These are phyloP conservation scores for Rhodotorula mucilaginosa DNA, from an alignment of 1,284 basidiomycete species.

Conservation along the genomic window DNA sequence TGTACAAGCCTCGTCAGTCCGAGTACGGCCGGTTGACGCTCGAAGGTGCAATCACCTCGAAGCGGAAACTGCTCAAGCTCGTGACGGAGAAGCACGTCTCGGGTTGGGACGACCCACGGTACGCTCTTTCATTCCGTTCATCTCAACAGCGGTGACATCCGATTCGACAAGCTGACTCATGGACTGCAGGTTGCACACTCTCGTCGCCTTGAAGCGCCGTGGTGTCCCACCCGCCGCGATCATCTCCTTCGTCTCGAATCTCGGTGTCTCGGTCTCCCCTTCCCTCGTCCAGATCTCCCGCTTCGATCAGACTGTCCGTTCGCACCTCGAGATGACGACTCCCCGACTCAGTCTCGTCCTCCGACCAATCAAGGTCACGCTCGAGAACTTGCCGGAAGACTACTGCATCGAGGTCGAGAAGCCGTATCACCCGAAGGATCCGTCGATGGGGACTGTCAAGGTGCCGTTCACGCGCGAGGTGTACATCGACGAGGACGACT, in stretches of 20 bases:
- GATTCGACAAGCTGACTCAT: not conserved
- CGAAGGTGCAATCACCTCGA: slow-evolving; percentile 94
- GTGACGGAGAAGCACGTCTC: slow-evolving; percentile 80
- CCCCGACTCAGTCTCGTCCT: slow-evolving; percentile 92
- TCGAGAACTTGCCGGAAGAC: slow-evolving; percentile 87
- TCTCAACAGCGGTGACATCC: not conserved
- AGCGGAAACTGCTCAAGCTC: slow-evolving; percentile 89
- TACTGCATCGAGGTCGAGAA: slow-evolving; percentile 82
- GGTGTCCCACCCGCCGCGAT: slow-evolving; percentile 96
- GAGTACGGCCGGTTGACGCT: slow-evolving; percentile 93
- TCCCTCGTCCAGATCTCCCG: slow-evolving; percentile 83
- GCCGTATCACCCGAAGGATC: slow-evolving; percentile 90
- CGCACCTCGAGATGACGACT: slow-evolving; percentile 83
- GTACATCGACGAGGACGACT: slow-evolving; percentile 94
- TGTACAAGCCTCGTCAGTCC: slow-evolving; percentile 98
- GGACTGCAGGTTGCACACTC: slow-evolving; percentile 69
- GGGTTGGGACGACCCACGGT: slow-evolving; percentile 95
- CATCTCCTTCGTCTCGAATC: slow-evolving; percentile 82
- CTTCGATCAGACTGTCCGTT: slow-evolving; percentile 85
- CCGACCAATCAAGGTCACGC: slow-evolving; percentile 81
- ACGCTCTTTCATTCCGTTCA: not conserved
- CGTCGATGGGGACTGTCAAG: slow-evolving; percentile 75
- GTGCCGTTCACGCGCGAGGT: slow-evolving; percentile 86
- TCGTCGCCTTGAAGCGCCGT: slow-evolving; percentile 89
- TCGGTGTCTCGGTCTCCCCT: slow-evolving; percentile 85